Evolutionary conservation across 441 rosid genomes (phyloP).

Genomic region (Heliophila coronopifolia): DNA sequence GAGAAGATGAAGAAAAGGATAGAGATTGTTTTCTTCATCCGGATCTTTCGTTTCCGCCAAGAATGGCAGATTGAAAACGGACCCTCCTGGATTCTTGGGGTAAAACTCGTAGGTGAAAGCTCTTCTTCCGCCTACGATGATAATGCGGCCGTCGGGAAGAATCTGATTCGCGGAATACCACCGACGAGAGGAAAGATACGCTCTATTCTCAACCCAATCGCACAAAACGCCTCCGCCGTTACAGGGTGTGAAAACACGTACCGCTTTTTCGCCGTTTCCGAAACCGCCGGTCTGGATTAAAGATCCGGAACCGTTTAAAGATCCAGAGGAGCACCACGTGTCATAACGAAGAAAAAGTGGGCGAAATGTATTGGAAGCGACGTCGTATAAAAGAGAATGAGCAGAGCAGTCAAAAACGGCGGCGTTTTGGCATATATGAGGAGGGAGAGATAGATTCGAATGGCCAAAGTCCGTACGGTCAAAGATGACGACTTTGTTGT

Average conservation of each 20-base stretch:
- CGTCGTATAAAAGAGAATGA: slow-evolving; percentile 59
- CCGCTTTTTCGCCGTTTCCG: slow-evolving; percentile 26
- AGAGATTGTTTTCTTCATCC: slow-evolving; percentile 64
- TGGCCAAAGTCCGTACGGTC: slow-evolving; percentile 43
- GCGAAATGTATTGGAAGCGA: slow-evolving; percentile 48
- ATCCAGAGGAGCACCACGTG: slow-evolving; percentile 80
- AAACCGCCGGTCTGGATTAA: slow-evolving; percentile 42
- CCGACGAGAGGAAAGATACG: slow-evolving; percentile 28
- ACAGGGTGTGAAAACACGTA: slow-evolving; percentile 34
- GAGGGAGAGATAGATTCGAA: slow-evolving; percentile 28
- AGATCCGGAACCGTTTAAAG: slow-evolving; percentile 42
- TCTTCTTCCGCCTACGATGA: slow-evolving; percentile 61
- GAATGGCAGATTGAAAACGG: slow-evolving; percentile 35
- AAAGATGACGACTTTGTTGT: slow-evolving; percentile 63
- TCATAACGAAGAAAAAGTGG: slow-evolving; percentile 53
- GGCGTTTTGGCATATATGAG: slow-evolving; percentile 5
- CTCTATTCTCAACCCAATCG: slow-evolving; percentile 29
- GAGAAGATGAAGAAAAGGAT: slow-evolving; percentile 63
- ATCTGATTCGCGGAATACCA: slow-evolving; percentile 45
- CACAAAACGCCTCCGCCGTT: slow-evolving; percentile 11
- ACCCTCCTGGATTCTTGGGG: slow-evolving; percentile 40
- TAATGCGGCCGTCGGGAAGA: slow-evolving; percentile 53
- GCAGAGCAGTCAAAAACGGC: slow-evolving; percentile 56
- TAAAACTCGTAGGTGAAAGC: slow-evolving; percentile 61
- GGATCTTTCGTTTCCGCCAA: slow-evolving; percentile 49